Evolutionary conservation across 139 green algal species (phyloP).

Genomic region (Chlorella sp.): DNA sequence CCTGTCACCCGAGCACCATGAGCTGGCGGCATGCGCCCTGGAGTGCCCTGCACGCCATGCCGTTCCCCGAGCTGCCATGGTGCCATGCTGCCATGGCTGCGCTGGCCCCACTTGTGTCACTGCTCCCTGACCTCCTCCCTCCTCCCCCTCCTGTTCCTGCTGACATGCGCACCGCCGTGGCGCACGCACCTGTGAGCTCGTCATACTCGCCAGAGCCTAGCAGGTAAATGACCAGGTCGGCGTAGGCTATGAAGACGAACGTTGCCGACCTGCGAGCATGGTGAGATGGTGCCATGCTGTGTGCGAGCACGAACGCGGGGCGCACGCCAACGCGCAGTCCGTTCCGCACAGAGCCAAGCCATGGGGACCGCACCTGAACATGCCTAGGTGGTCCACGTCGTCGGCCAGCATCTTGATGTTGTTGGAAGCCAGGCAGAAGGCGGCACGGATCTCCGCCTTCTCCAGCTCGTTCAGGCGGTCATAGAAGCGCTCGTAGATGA

Average conservation of each 20-base stretch:
- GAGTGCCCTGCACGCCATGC: background rate
- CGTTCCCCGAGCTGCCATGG: no score
- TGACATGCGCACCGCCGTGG: background rate
- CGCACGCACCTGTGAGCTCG: constrained; percentile 56
- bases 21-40: background rate
- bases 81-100: background rate
- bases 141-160: no score
- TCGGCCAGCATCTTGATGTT: constrained; percentile 25
- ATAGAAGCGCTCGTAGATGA: constrained; percentile 74
- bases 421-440: constrained; percentile 41
- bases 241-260: constrained; percentile 28
- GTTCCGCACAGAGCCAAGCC: background rate
- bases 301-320: no score
- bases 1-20: background rate
- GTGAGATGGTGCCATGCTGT: background rate
- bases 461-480: constrained; percentile 57
- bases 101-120: background rate
- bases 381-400: constrained; percentile 45
- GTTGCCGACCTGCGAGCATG: constrained; percentile 11
- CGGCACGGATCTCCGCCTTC: constrained; percentile 61
- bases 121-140: no score
- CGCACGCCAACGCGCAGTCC: no score
- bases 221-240: constrained; percentile 58
- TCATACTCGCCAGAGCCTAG: constrained; percentile 71
- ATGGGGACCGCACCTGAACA: constrained; percentile 59